phyloP scores from a whole-genome alignment of 2,329 filamentous ascomycete species.

The Cladophialophora carrionii region DNA sequence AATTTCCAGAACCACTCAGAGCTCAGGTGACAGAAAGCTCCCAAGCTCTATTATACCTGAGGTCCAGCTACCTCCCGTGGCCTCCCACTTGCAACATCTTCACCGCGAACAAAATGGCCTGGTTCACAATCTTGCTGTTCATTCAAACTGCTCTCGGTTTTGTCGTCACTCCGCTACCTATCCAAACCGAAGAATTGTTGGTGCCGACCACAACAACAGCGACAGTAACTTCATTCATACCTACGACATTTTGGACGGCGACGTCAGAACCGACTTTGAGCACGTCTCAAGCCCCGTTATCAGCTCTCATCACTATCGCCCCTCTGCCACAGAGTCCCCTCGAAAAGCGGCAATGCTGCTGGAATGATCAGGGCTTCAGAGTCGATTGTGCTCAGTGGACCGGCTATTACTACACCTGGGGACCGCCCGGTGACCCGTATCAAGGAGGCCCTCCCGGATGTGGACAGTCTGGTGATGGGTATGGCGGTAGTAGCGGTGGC shows the following conservation, averaged over 20 bases:
- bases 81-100: slow-evolving; percentile 3
- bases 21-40: neutral
- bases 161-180: slow-evolving; percentile 23
- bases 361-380: slow-evolving; percentile 38
- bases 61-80: neutral
- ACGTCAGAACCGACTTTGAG: slow-evolving; percentile 19
- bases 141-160: slow-evolving; percentile 22
- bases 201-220: slow-evolving; percentile 22
- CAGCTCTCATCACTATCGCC: slow-evolving; percentile 35
- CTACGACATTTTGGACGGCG: slow-evolving; percentile 15
- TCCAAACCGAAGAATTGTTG: slow-evolving; percentile 16
- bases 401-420: slow-evolving; percentile 40
- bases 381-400: slow-evolving; percentile 40
- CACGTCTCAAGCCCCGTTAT: slow-evolving; percentile 19
- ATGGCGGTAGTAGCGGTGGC: slow-evolving; percentile 16
- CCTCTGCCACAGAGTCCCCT: slow-evolving; percentile 33
- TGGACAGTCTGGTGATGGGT: slow-evolving; percentile 23
- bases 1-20: neutral
- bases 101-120: slow-evolving; percentile 23
- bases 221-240: slow-evolving; percentile 8
- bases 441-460: slow-evolving; percentile 34
- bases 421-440: slow-evolving; percentile 35
- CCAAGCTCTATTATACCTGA: slow-evolving; percentile 17
- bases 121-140: slow-evolving; percentile 23
- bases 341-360: slow-evolving; percentile 37